phyloP scores from a whole-genome alignment of 306 rosid genomes.

The Dalbergia cochinchinensis region DNA sequence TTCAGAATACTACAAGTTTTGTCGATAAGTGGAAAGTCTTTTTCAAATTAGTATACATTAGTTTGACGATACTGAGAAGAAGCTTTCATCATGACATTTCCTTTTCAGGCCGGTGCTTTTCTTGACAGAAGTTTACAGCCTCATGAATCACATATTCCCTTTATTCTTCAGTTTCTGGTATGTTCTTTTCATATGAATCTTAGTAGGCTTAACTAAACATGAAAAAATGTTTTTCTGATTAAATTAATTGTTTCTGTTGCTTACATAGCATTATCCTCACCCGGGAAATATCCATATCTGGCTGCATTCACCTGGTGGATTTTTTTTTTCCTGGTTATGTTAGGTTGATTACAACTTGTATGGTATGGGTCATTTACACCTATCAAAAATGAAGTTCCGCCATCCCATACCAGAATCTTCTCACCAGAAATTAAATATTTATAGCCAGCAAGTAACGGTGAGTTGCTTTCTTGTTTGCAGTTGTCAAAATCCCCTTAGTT shows the following conservation, averaged over 20 bases:
- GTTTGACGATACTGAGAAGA: slow-evolving; percentile 33
- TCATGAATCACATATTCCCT: slow-evolving; percentile 95
- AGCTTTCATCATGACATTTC: slow-evolving; percentile 26
- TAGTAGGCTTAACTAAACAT: slow-evolving; percentile 32
- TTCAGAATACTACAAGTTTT: slow-evolving; percentile 35
- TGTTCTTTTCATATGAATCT: slow-evolving; percentile 26
- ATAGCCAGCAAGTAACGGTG: slow-evolving; percentile 50
- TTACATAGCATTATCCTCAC: not conserved
- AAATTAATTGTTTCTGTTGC: slow-evolving; percentile 3
- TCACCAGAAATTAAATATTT: slow-evolving; percentile 47
- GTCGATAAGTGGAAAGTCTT: slow-evolving; percentile 32
- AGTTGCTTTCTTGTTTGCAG: slow-evolving; percentile 51
- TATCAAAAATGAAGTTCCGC: slow-evolving; percentile 84
- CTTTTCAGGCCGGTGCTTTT: slow-evolving; percentile 82
- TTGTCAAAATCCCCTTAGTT: slow-evolving; percentile 45
- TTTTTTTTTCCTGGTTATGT: slow-evolving; percentile 9
- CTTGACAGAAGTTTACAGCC: slow-evolving; percentile 80
- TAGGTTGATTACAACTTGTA: slow-evolving; percentile 72
- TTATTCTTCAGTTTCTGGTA: slow-evolving; percentile 69
- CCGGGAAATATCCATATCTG: not conserved
- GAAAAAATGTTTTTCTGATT: slow-evolving; percentile 35
- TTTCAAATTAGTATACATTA: slow-evolving; percentile 28
- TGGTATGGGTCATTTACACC: slow-evolving; percentile 92
- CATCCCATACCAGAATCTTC: slow-evolving; percentile 69
- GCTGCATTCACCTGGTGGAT: slow-evolving; percentile 5